Evolutionary conservation across 2,329 filamentous ascomycete species (phyloP).

Genomic region (Ascocoryne sarcoides): DNA sequence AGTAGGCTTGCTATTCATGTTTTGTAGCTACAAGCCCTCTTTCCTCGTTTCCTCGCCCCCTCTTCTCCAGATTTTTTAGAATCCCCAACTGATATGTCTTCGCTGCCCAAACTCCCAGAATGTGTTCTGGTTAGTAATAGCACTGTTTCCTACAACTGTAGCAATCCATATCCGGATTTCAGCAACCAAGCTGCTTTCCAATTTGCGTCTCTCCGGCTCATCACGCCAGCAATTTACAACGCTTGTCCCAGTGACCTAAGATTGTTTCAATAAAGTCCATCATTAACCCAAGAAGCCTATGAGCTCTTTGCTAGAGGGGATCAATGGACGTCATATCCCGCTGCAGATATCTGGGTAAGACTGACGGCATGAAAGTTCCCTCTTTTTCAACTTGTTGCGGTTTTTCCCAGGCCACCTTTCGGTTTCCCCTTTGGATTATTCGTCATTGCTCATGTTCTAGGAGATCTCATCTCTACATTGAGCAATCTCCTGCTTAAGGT

Average conservation of each 20-base stretch:
- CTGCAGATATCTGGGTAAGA: slow-evolving; percentile 4
- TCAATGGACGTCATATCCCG: slow-evolving; percentile 1
- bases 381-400: not conserved
- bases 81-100: too few relatives aligned
- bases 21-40: too few relatives aligned
- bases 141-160: slow-evolving; percentile 5
- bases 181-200: slow-evolving; percentile 1
- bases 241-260: slow-evolving; percentile 3
- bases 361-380: slow-evolving; percentile 4
- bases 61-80: too few relatives aligned
- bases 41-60: too few relatives aligned
- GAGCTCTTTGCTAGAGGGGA: slow-evolving; percentile 1
- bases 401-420: slow-evolving; percentile 2
- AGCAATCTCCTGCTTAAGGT: slow-evolving; percentile 5
- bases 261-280: not conserved
- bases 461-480: slow-evolving; percentile 6
- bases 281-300: slow-evolving; percentile 1
- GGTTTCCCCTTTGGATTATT: not conserved
- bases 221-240: slow-evolving; percentile 4
- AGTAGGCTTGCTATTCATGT: too few relatives aligned
- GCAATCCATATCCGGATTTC: slow-evolving; percentile 2
- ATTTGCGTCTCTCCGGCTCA: slow-evolving; percentile 3
- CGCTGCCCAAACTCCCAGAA: too few relatives aligned
- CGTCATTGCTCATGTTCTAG: slow-evolving; percentile 3
- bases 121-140: too few relatives aligned